Evolutionary conservation across 2,329 filamentous ascomycete genomes (phyloP).

Genomic region (Neonectria punicea): DNA sequence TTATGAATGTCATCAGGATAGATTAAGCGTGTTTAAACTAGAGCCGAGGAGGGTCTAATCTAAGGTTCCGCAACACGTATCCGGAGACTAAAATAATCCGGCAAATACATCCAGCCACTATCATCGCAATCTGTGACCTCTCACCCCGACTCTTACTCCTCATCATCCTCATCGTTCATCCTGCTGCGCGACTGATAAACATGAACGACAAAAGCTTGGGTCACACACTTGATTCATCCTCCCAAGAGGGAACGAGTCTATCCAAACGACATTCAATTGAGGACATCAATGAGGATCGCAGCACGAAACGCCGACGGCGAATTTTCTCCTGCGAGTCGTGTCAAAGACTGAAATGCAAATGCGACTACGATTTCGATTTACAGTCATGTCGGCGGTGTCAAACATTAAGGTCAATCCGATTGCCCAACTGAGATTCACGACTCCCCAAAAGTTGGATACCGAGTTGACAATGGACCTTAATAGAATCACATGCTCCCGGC

Average conservation of each 20-base stretch:
- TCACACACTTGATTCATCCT: not conserved
- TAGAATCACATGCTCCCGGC: conserved; percentile 5
- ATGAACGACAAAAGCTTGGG: not conserved
- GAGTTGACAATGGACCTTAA: too few relatives aligned
- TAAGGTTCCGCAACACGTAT: not conserved
- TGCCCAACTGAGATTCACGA: not conserved
- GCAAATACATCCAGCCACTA: not conserved
- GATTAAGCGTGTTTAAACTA: not conserved
- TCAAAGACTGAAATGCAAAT: conserved; percentile 12
- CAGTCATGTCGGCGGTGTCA: conserved; percentile 12
- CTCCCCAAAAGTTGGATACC: not conserved
- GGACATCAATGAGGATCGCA: not conserved
- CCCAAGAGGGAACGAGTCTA: not conserved
- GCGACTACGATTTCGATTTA: conserved; percentile 1
- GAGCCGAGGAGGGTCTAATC: not conserved
- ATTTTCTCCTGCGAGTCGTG: conserved; percentile 10
- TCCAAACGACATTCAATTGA: not conserved
- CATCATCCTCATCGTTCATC: not conserved
- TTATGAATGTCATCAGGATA: not conserved
- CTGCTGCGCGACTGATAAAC: not conserved
- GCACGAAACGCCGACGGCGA: not conserved
- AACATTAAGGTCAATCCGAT: not conserved
- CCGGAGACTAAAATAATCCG: not conserved
- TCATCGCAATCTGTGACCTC: not conserved
- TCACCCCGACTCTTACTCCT: not conserved